Conservation (phyloP, 2,329 filamentous ascomycete genomes). For the Myriosclerotinia scirpicola region DNA sequence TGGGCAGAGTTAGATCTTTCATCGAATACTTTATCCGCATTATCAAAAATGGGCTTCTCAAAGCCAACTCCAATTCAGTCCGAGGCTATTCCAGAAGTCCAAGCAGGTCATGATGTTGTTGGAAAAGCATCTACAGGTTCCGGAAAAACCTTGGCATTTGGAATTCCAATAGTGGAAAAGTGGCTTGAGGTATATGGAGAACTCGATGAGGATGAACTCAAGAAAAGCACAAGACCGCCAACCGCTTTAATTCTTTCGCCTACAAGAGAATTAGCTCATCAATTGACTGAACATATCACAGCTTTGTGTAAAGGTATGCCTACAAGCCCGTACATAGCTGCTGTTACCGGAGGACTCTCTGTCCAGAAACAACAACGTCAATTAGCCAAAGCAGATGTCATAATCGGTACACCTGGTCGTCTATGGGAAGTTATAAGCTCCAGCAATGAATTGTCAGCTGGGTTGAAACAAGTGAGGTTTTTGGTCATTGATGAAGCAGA, state of each 20-base stretch:
- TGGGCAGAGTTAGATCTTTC: slow-evolving; percentile 79
- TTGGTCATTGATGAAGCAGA: slow-evolving; percentile 94
- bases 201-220: slow-evolving; percentile 43
- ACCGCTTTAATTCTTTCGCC: slow-evolving; percentile 83
- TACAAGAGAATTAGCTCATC: slow-evolving; percentile 90
- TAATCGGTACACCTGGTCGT: slow-evolving; percentile 90
- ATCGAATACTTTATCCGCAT: slow-evolving; percentile 65
- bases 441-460: slow-evolving; percentile 65
- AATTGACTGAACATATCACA: slow-evolving; percentile 80
- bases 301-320: slow-evolving; percentile 65
- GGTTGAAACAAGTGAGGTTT: slow-evolving; percentile 74
- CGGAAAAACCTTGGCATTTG: slow-evolving; percentile 93
- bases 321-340: slow-evolving; percentile 71
- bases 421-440: slow-evolving; percentile 91
- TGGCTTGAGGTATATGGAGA: slow-evolving; percentile 60
- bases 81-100: slow-evolving; percentile 75
- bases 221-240: slow-evolving; percentile 49
- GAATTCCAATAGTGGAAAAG: slow-evolving; percentile 85
- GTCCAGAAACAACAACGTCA: slow-evolving; percentile 93
- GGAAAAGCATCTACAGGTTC: slow-evolving; percentile 96
- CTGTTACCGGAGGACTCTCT: slow-evolving; percentile 87
- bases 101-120: slow-evolving; percentile 84
- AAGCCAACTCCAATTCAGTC: slow-evolving; percentile 81
- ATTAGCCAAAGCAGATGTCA: slow-evolving; percentile 79
- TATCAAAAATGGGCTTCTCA: slow-evolving; percentile 77